A percentile compares a stretch with the other conserved stretches of the same genome.
phyloP scores from a whole-genome alignment of 2,329 filamentous ascomycete species.

The Fusarium miscanthi region DNA sequence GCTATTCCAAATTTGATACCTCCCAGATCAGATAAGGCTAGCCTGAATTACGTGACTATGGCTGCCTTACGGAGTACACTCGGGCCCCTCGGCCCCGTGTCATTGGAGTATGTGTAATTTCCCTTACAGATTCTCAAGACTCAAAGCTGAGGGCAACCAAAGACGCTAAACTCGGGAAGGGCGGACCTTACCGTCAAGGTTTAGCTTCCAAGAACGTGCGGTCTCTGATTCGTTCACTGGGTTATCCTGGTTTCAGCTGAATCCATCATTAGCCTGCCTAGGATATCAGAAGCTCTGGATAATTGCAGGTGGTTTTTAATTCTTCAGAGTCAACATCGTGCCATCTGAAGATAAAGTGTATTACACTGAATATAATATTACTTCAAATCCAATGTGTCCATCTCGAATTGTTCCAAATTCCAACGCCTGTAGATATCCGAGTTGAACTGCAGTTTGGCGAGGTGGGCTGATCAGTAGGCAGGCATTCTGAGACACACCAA shows the following conservation, averaged over 20 bases:
- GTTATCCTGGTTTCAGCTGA: not conserved
- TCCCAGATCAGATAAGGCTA: not conserved
- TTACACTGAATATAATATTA: fast-evolving
- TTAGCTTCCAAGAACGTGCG: not conserved
- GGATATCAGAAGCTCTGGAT: not conserved
- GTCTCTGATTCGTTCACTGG: not conserved
- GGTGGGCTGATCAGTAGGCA: not conserved
- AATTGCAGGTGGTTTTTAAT: fast-evolving
- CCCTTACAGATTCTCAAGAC: not conserved
- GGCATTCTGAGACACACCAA: not conserved
- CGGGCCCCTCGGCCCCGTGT: too few relatives aligned
- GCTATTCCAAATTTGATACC: not conserved
- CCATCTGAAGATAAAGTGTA: fast-evolving
- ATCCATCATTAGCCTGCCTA: not conserved
- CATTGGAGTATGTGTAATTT: not conserved
- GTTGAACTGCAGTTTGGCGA: not conserved
- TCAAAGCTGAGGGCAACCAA: not conserved
- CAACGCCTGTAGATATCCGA: not conserved
- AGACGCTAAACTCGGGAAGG: not conserved
- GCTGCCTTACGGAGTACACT: too few relatives aligned
- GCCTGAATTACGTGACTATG: not conserved
- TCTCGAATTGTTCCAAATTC: fast-evolving
- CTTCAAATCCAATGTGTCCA: fast-evolving
- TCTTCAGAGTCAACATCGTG: fast-evolving
- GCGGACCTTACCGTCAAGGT: not conserved